A percentile compares a stretch with the other conserved stretches of the same genome.
Evolutionary conservation across 2,329 filamentous ascomycete species (phyloP).

Genomic region (Massarina eburnea): DNA sequence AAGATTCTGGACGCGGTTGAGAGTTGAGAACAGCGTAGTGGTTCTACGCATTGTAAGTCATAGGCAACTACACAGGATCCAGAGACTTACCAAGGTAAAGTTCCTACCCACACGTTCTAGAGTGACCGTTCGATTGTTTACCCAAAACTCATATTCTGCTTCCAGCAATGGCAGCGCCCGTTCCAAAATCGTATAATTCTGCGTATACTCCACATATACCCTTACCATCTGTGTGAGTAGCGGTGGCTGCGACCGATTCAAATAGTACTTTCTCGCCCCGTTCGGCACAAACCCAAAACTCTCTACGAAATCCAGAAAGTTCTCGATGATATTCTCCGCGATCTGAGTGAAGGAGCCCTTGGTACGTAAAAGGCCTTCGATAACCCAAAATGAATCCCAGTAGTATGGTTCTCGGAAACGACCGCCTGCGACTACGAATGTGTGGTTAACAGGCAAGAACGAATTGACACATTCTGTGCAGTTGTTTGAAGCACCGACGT

Average conservation of each 20-base stretch:
- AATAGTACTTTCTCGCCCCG: constrained; percentile 67
- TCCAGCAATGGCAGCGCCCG: constrained; percentile 64
- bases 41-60: constrained; percentile 37
- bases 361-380: constrained; percentile 66
- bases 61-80: neutral
- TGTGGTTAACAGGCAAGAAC: constrained; percentile 67
- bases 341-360: constrained; percentile 65
- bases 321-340: constrained; percentile 68
- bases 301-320: constrained; percentile 68
- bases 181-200: constrained; percentile 62
- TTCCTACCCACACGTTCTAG: constrained; percentile 51
- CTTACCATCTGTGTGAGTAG: constrained; percentile 68
- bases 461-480: constrained; percentile 65
- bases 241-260: constrained; percentile 69
- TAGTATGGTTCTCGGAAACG: constrained; percentile 72
- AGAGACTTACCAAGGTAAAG: constrained; percentile 49
- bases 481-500: constrained; percentile 46
- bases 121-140: constrained; percentile 60
- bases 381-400: constrained; percentile 71
- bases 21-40: constrained; percentile 65
- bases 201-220: constrained; percentile 64
- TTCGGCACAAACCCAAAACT: constrained; percentile 68
- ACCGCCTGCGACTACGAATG: constrained; percentile 71
- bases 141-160: constrained; percentile 66
- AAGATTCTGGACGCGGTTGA: constrained; percentile 68